These are phyloP conservation scores for Actinomortierella wolfii DNA, from an alignment of 371 early-diverging fungal species.

Conservation along the genomic window DNA sequence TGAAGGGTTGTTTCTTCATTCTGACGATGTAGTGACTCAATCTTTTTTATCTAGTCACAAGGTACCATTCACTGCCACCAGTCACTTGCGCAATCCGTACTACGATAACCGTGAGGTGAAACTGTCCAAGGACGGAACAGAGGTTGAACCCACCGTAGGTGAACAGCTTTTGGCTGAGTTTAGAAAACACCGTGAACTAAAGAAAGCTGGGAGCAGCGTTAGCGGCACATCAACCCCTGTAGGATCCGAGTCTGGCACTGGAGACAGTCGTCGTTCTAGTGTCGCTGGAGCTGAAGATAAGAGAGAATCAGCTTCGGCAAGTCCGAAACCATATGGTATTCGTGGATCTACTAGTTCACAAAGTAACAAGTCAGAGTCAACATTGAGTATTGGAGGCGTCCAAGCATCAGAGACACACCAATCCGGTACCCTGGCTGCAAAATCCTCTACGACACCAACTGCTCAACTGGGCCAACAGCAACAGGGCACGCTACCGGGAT, in stretches of 20 bases:
- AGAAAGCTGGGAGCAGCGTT: slow-evolving; percentile 14
- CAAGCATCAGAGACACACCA: slow-evolving; percentile 7
- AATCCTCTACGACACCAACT: slow-evolving; percentile 1
- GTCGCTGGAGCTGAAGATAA: slow-evolving; percentile 12
- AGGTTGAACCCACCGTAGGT: slow-evolving; percentile 53
- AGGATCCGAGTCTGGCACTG: slow-evolving; percentile 20
- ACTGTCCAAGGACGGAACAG: slow-evolving; percentile 59
- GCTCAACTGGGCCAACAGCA: neutral
- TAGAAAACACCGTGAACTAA: slow-evolving; percentile 6
- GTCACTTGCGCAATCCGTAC: slow-evolving; percentile 54
- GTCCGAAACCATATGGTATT: neutral
- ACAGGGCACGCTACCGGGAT: too few species aligned
- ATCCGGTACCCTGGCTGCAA: slow-evolving; percentile 8
- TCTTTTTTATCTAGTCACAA: slow-evolving; percentile 44
- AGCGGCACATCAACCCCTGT: slow-evolving; percentile 14
- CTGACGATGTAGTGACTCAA: neutral
- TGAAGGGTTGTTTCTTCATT: slow-evolving; percentile 5
- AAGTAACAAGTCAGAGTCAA: neutral
- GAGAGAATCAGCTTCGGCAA: too few species aligned
- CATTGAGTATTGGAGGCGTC: neutral
- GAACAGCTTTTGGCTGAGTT: slow-evolving; percentile 50
- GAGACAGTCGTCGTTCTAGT: slow-evolving; percentile 28
- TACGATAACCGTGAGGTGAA: slow-evolving; percentile 58
- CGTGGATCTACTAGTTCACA: neutral
- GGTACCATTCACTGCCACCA: slow-evolving; percentile 49